Evolutionary conservation across 768 basidiomycete genomes (phyloP).

Genomic region (Kwoniella bestiolae): DNA sequence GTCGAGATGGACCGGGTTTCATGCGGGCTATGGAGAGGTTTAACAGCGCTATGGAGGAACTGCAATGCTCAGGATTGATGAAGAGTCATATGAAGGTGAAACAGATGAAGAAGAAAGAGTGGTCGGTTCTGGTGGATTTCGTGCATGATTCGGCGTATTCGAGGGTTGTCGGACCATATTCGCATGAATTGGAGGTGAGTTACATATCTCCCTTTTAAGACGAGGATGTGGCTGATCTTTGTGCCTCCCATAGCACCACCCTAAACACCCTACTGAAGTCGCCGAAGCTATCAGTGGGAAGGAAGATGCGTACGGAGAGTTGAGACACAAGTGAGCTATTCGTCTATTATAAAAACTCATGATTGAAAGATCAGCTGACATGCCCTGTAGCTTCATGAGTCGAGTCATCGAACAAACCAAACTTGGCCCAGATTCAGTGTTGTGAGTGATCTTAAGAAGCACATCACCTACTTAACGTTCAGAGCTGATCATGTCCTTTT

Average conservation of each 20-base stretch:
- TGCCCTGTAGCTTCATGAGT: constrained; percentile 61
- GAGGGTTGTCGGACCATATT: constrained; percentile 85
- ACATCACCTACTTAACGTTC: no score
- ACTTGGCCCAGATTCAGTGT: constrained; percentile 67
- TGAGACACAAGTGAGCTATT: constrained; percentile 49
- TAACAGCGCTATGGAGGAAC: constrained; percentile 43
- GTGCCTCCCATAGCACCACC: constrained; percentile 65
- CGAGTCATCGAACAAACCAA: constrained; percentile 67
- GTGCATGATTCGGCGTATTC: constrained; percentile 84
- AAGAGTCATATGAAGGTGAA: constrained; percentile 14
- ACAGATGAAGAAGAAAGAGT: constrained; percentile 28
- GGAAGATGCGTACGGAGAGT: constrained; percentile 54
- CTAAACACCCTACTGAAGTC: constrained; percentile 82
- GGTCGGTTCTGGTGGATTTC: constrained; percentile 49
- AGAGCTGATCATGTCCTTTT: neutral
- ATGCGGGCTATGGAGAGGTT: constrained; percentile 48
- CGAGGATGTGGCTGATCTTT: constrained; percentile 68
- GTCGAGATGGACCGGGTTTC: constrained; percentile 51
- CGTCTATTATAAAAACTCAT: neutral
- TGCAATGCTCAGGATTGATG: constrained; percentile 36
- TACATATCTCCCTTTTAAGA: constrained; percentile 39
- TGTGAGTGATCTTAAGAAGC: constrained; percentile 59
- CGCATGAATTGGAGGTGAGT: constrained; percentile 78
- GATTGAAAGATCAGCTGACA: constrained; percentile 15
- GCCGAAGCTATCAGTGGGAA: constrained; percentile 50